Base-by-base conservation (phyloP, 306 rosid species). In the Purshia tridentata region DNA sequence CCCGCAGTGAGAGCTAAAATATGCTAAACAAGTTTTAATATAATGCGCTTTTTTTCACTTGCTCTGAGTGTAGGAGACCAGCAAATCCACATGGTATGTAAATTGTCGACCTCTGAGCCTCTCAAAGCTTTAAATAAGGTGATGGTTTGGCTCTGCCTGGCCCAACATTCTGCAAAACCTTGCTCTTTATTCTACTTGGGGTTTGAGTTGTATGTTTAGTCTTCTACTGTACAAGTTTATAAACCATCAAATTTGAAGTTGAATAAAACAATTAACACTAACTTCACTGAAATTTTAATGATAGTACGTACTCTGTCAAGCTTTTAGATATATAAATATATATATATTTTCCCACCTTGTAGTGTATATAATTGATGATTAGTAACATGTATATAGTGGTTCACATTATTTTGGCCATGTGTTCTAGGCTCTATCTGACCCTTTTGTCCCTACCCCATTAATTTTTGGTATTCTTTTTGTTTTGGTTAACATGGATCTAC, bases 41-140 rank as follows among this genome's bases (percentile, higher is more conserved):
- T 48, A 44, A 14, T 23, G 13, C 14, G 65, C 10, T 35, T 10
- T 9, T 40, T 54, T 65, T 18, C 16, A 47, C 57, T 41, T 42
- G 13, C 76, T 65, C 19, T 68, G 54, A 62, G 54, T 51, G 67
- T 75, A 42, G 85, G 86, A 75, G 88, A 85, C 92, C 82, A 76
- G 68, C 75, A 20, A 55, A 71, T 16, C 83, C 78, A 77, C 81
- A 71, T 73, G 69, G 86, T 66, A 52, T 62, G 73, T 44, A 73
- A 78, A 66, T 66, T 76, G 82, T 78, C 81, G 69, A 81, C 16
- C 42, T 79, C 39, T 55, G 63, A 54, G 56, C 52, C 72, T 69
- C 49, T 50, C 51, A 8, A 59, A 39, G 72, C 70, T 75, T 67
- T 52, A 37, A 74, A 40, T 67, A 16, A 76, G 44, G 18, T 57